Conservation (phyloP, 371 early-diverging fungal genomes). For the Saksenaea vasiformis region DNA sequence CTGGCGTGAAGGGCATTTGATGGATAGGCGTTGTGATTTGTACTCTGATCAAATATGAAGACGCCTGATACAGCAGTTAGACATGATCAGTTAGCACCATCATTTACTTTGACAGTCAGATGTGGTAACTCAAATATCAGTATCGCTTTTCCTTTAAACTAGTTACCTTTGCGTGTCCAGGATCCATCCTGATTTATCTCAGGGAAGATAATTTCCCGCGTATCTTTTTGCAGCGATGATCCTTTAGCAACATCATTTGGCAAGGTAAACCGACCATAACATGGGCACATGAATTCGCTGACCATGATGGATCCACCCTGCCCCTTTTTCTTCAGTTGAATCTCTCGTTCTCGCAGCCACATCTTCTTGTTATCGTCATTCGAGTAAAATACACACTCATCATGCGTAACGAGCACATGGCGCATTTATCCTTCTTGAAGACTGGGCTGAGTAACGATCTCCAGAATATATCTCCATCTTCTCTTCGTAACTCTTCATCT, state of each 20-base stretch:
- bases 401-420: background rate
- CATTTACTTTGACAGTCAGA: background rate
- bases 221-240: background rate
- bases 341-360: background rate
- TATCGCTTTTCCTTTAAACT: background rate
- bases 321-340: background rate
- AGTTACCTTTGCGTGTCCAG: background rate
- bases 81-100: background rate
- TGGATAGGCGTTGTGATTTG: background rate
- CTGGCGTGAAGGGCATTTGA: background rate
- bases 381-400: background rate
- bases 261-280: background rate
- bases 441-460: background rate
- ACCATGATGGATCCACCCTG: background rate
- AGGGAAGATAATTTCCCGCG: background rate
- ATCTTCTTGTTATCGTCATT: background rate
- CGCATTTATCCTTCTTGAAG: background rate
- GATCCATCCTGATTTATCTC: background rate
- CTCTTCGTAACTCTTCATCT: background rate
- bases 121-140: background rate
- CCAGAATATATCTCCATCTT: background rate
- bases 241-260: background rate
- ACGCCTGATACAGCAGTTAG: background rate
- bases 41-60: background rate
- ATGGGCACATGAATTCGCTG: too few relatives aligned